These are phyloP conservation scores for Elsinoe batatas DNA, from an alignment of 2,329 filamentous ascomycete genomes.

Conservation along the genomic window DNA sequence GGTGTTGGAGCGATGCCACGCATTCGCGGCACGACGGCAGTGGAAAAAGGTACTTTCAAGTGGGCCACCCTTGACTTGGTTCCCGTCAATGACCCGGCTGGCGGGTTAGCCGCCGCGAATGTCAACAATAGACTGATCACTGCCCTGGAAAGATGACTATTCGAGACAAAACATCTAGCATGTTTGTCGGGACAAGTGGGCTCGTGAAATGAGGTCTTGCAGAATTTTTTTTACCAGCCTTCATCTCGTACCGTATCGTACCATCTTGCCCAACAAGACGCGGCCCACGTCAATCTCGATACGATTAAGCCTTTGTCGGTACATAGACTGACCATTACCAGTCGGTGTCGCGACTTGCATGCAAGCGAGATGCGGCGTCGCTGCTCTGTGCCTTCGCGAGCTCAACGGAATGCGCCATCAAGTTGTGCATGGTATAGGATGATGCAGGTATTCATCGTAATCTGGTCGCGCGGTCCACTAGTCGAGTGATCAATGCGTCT, in stretches of 20 bases:
- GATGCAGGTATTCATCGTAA: neutral
- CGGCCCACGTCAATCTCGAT: neutral
- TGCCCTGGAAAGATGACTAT: neutral
- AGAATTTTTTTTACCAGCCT: neutral
- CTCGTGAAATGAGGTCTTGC: conserved; percentile 5
- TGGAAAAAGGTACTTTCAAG: neutral
- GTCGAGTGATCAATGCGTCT: neutral
- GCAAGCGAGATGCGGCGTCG: conserved; percentile 3
- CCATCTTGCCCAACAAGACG: neutral
- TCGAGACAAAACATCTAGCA: neutral
- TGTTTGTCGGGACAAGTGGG: conserved; percentile 3
- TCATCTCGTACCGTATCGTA: conserved; percentile 5
- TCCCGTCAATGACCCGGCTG: conserved; percentile 1
- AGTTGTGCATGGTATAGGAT: neutral
- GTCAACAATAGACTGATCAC: conserved; percentile 3
- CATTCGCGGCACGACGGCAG: neutral
- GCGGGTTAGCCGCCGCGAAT: neutral
- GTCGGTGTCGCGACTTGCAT: neutral
- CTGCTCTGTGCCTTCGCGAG: neutral
- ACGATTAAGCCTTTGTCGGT: neutral
- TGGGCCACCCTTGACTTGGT: neutral
- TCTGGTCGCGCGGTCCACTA: conserved; percentile 6
- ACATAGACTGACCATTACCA: neutral
- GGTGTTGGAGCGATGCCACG: neutral
- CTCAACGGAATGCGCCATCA: neutral